Evolutionary conservation across 1,139 yeast species (phyloP), one percentile per base, ranked within the genome.

Genomic region (Saccharomyces hybrid): DNA sequence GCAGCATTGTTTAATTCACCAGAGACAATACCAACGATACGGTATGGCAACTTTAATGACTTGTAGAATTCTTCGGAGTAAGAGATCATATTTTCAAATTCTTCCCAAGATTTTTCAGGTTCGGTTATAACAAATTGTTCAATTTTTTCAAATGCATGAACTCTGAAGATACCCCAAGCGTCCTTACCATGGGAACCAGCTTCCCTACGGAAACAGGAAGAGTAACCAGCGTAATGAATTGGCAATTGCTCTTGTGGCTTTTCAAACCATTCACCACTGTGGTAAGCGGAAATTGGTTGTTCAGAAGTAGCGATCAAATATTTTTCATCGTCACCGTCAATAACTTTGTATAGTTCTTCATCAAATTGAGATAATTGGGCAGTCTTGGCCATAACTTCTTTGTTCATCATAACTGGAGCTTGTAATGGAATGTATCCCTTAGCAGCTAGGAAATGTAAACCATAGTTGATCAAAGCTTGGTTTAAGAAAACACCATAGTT

Each of bases 371-470:
- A 90, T 71, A 93, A 83, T 77, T 93, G 99, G 3, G 99, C 99
- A 61, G 99, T 93, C 77, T 89, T 91, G 64, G 99, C 98, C 99
- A 93, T 93, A 57, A 89, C 96, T 57, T 93, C 99, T 78, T 93
- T 93, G 82, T 95, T 95, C 97, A 95, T 90, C 99, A 93, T 91
- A 52, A 93, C 97, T 57, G 99, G 99, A n/a, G 99, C 96, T 78
- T 93, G 99, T 73, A 93, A 80, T 59, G 98, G 96, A 56, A 80
- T 79, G 79, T 90, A 93, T 57, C 84, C 93, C 64, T 86, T 82
- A 69, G 81, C 78, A 62, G 89, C 81, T 72, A 93, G 81, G 76
- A 90, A 91, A 59, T 81, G 79, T 70, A 93, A 81, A 62, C 99
- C 99, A 70, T 90, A 91, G 81, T 91, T 93, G 74, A 93, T 93